These are phyloP conservation scores for Pythium sp. DNA, from an alignment of 352 stramenopile species.

Conservation along the genomic window DNA sequence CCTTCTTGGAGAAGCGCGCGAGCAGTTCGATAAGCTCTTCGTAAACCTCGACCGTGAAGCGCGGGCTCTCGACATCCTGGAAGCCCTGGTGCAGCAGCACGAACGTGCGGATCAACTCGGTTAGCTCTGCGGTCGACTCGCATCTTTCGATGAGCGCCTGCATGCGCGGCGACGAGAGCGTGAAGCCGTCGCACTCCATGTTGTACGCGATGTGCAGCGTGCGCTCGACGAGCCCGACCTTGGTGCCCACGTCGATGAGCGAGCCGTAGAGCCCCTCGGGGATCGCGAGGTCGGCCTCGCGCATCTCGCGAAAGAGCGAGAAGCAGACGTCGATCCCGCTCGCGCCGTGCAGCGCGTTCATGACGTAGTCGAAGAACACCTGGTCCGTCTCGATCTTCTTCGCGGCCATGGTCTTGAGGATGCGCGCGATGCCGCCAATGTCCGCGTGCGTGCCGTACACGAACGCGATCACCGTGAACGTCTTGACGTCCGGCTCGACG, in stretches of 20 bases:
- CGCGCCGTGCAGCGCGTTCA: slow-evolving; percentile 52
- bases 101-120: slow-evolving; percentile 61
- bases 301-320: slow-evolving; percentile 55
- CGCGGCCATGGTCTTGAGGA: slow-evolving; percentile 49
- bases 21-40: slow-evolving; percentile 50
- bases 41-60: slow-evolving; percentile 58
- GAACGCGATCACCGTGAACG: slow-evolving; percentile 66
- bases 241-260: slow-evolving; percentile 57
- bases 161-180: slow-evolving; percentile 46
- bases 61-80: slow-evolving; percentile 21
- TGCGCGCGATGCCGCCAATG: slow-evolving; percentile 35
- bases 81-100: slow-evolving; percentile 58
- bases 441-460: slow-evolving; percentile 60
- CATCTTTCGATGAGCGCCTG: slow-evolving; percentile 45
- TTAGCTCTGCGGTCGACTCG: slow-evolving; percentile 43
- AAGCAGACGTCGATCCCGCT: slow-evolving; percentile 77
- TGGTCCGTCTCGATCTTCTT: slow-evolving; percentile 37
- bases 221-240: slow-evolving; percentile 55
- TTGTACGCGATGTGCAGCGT: slow-evolving; percentile 77
- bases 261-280: slow-evolving; percentile 58
- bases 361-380: slow-evolving; percentile 61
- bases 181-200: slow-evolving; percentile 80
- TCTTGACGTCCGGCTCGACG: slow-evolving; percentile 55
- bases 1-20: slow-evolving; percentile 40
- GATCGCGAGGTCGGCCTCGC: slow-evolving; percentile 34